phyloP scores from a whole-genome alignment of 805 yeast genomes.

The Zygosaccharomyces rouxii region DNA sequence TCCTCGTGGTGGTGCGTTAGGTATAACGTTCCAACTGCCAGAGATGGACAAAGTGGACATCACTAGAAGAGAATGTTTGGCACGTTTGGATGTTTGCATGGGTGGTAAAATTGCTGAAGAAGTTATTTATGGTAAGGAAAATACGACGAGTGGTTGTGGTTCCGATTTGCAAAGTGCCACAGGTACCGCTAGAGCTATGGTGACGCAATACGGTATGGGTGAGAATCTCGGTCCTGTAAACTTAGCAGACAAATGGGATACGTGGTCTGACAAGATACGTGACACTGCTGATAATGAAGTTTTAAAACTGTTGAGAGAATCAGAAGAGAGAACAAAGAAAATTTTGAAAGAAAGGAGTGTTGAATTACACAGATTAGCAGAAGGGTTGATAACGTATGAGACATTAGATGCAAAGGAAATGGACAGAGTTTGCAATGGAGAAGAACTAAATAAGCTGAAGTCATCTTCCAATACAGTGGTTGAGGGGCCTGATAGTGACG shows the following conservation, averaged over 20 bases:
- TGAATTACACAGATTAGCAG: conserved; percentile 84
- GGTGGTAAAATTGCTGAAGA: conserved; percentile 99
- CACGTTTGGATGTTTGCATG: conserved; percentile 95
- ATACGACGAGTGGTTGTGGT: conserved; percentile 93
- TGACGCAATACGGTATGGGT: conserved; percentile 94
- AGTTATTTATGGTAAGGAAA: conserved; percentile 80
- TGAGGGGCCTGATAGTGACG: conserved; percentile 48
- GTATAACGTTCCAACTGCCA: conserved; percentile 95
- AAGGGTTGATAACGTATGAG: conserved; percentile 91
- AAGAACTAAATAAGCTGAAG: conserved; percentile 62
- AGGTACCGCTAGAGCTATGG: conserved; percentile 92
- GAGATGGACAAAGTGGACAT: conserved; percentile 97
- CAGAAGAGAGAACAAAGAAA: conserved; percentile 75
- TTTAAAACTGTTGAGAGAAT: conserved; percentile 61
- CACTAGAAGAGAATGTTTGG: conserved; percentile 83
- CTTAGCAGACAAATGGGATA: conserved; percentile 85
- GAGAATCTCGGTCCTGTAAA: conserved; percentile 89
- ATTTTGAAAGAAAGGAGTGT: conserved; percentile 55
- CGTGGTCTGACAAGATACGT: conserved; percentile 86
- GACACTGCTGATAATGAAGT: conserved; percentile 93
- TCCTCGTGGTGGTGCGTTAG: conserved; percentile 95
- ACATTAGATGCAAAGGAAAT: conserved; percentile 89
- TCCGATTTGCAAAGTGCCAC: conserved; percentile 90
- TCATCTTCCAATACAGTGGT: conserved; percentile 72
- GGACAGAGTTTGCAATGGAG: conserved; percentile 79